A percentile compares a stretch with the other conserved stretches of the same genome.
Evolutionary conservation across 257 asterid genomes (phyloP).

Genomic region (Galeopsis tetrahit): DNA sequence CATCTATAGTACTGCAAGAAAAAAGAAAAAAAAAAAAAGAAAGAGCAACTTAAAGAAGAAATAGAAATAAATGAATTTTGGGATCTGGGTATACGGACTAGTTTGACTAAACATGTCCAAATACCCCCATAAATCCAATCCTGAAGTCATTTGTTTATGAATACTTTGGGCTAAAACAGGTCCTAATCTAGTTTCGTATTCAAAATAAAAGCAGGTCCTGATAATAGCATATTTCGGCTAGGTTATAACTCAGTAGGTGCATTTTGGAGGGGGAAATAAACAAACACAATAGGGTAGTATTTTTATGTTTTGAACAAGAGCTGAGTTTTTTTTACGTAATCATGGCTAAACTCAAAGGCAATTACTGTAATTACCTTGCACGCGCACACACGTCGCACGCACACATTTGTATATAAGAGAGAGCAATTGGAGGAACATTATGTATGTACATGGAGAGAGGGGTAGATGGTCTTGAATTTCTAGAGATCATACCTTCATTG

Average conservation of each 20-base stretch:
- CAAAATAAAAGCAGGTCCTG: too few relatives aligned
- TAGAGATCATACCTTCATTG: conserved; percentile 54
- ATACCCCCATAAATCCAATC: too few relatives aligned
- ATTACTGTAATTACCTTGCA: background rate
- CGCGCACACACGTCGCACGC: background rate
- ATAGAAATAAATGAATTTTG: background rate
- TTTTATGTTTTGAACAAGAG: background rate
- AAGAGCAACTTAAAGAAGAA: conserved; percentile 34
- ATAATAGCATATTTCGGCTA: too few relatives aligned
- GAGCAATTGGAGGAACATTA: too few relatives aligned
- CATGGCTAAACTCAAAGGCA: background rate
- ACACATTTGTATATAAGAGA: too few relatives aligned
- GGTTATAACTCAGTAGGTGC: background rate
- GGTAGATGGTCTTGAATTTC: too few relatives aligned
- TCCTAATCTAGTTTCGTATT: too few relatives aligned
- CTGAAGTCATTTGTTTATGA: too few relatives aligned
- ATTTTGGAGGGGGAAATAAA: background rate
- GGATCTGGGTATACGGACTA: background rate
- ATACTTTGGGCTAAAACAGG: too few relatives aligned
- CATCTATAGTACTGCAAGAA: background rate
- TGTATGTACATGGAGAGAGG: too few relatives aligned
- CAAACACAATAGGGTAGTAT: background rate
- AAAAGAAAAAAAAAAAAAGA: too few relatives aligned
- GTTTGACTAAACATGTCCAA: conserved; percentile 26
- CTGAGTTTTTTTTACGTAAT: background rate